These are phyloP conservation scores for Pleurotus tuber-regium DNA, from an alignment of 768 basidiomycete species.

Conservation along the genomic window DNA sequence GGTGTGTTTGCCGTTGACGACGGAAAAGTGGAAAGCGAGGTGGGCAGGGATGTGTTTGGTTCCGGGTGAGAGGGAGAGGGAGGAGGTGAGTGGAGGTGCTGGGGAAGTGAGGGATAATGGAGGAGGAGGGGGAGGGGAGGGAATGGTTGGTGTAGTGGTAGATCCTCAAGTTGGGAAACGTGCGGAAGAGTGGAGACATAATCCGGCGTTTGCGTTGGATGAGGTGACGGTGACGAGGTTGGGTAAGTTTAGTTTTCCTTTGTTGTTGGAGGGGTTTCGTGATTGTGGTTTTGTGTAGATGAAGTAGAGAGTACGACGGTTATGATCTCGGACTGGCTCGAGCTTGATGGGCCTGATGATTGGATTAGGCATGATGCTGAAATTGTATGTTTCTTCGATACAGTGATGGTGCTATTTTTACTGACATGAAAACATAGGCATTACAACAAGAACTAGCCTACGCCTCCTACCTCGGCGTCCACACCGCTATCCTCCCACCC, in stretches of 20 bases:
- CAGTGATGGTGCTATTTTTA: too few relatives aligned
- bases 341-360: slow-evolving; percentile 89
- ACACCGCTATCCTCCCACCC: slow-evolving; percentile 83
- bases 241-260: slow-evolving; percentile 46
- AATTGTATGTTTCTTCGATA: slow-evolving; percentile 58
- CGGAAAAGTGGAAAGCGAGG: slow-evolving; percentile 77
- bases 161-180: slow-evolving; percentile 45
- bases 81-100: slow-evolving; percentile 63
- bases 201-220: slow-evolving; percentile 72
- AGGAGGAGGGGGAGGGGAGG: slow-evolving; percentile 21
- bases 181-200: slow-evolving; percentile 86
- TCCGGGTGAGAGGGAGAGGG: slow-evolving; percentile 30
- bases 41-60: slow-evolving; percentile 90
- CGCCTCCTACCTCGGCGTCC: slow-evolving; percentile 88
- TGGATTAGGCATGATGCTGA: slow-evolving; percentile 96
- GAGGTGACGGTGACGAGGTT: slow-evolving; percentile 89
- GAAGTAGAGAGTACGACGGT: slow-evolving; percentile 71
- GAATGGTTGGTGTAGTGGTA: slow-evolving; percentile 32
- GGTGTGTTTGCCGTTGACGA: slow-evolving; percentile 87
- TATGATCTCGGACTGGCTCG: slow-evolving; percentile 91
- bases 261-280: background rate
- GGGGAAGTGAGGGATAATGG: slow-evolving; percentile 76
- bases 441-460: slow-evolving; percentile 91
- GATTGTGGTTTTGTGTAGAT: slow-evolving; percentile 37
- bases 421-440: slow-evolving; percentile 49